Percentiles rank a stretch among this genome's conserved stretches.
phyloP scores from a whole-genome alignment of 2,329 filamentous ascomycete genomes.

The Graphilbum ipis-grandicollis region DNA sequence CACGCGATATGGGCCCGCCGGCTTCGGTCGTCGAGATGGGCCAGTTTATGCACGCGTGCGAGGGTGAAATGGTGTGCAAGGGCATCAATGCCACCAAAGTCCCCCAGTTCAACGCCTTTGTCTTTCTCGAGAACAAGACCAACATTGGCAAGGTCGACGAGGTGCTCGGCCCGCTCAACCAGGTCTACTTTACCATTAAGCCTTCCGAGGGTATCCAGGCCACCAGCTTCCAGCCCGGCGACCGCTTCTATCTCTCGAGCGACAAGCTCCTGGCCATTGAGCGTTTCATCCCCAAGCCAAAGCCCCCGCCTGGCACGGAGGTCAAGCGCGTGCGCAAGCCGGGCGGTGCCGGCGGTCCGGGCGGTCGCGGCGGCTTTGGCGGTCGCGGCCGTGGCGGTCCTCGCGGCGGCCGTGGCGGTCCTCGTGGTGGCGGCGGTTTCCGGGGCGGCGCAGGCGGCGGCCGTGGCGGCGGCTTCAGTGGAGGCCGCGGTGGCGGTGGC shows the following conservation, averaged over 20 bases:
- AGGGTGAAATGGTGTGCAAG: constrained; percentile 96
- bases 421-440: constrained; percentile 13
- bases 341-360: constrained; percentile 29
- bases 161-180: constrained; percentile 91
- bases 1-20: constrained; percentile 42
- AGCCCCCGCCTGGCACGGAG: constrained; percentile 48
- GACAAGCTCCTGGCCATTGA: constrained; percentile 93
- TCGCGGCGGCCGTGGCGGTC: constrained; percentile 11
- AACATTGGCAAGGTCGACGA: constrained; percentile 97
- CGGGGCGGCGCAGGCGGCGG: constrained; percentile 14
- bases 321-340: constrained; percentile 37
- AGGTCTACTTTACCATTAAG: constrained; percentile 97
- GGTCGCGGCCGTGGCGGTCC: constrained; percentile 14
- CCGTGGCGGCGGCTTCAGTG: constrained; percentile 17
- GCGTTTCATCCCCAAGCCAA: constrained; percentile 92
- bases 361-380: constrained; percentile 18
- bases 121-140: constrained; percentile 97
- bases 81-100: constrained; percentile 79
- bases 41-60: constrained; percentile 80
- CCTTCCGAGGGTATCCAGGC: constrained; percentile 92
- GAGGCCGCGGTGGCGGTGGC: constrained; percentile 10
- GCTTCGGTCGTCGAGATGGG: constrained; percentile 67
- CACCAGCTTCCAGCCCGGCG: constrained; percentile 82
- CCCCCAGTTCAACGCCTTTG: constrained; percentile 96
- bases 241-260: constrained; percentile 90